Base-by-base conservation (phyloP, 257 asterid species). In the Lithospermum erythrorhizon region DNA sequence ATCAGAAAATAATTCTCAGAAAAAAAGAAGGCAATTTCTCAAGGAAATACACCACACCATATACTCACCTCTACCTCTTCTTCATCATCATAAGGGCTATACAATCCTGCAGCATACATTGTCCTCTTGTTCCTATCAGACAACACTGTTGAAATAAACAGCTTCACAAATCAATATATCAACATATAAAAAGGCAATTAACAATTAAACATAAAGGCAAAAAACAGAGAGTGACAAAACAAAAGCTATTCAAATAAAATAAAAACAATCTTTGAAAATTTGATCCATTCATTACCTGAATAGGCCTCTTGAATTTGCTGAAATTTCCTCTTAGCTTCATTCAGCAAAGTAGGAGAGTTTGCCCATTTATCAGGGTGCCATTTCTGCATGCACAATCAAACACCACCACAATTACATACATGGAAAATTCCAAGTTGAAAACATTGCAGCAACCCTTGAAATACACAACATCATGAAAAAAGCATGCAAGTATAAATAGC, bases 341-440 rank as follows among this genome's bases (percentile, higher is more conserved):
- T 85, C 17, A 82, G 61, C 22, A 74, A 61, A 29, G 83, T 73
- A 24, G 96, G 97, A 21, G 61, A 68, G 63, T 57, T 70, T 3
- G 71, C 58, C 89, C 96, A 90, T 67, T 77, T 90, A 65, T 90
- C 97, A 4, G 97, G 97, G 71, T 90, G 97, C 95, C 97, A 90
- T 87, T 75, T 83, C 96, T 87, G 87, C 75, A 78, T 59, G 59
- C 54, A 72, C 76, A 6, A 19, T 23, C 59, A 21, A 59, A 37
- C 6, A 57, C 18, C 17, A 41, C 4, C 14, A 20, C 21, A 32
- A 30, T 57, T 0, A 6, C 29, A n/a, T n/a, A 54, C 15, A 13
- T 19, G 19, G 3, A 0, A 3, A 47, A 19, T 16, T 21, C 3
- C 25, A 19, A 20, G 27, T 24, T 24, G 27, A 24, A 21, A 37